Base-by-base conservation (phyloP, 441 rosid genomes). In the Brassica balearica region DNA sequence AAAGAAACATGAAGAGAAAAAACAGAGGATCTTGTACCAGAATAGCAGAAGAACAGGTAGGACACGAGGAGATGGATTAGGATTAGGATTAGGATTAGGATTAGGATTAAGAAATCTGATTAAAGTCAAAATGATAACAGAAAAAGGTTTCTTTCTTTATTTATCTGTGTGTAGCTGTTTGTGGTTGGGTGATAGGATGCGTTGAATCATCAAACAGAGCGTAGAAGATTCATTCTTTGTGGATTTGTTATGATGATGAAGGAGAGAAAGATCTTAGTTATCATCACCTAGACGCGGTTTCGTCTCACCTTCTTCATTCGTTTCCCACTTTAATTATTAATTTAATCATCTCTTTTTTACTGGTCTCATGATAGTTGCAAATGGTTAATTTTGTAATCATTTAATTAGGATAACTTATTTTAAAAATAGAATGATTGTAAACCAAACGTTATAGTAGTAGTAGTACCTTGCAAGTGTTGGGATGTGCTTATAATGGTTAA, bases 281-380 rank as follows among this genome's bases (percentile, higher is more conserved):
- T 69, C 58, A 61, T 32, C 66, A 63, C 60, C 61, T 69, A 23
- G 22, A 75, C 80, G 77, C 80, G 73, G 77, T 71, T 80, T 80
- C 83, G 76, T 66, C 76, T 53, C 83, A 80, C 77, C 73, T 80
- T 80, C 83, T 22, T 80, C 82, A n/a, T 80, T 70, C 41, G 7
- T 68, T 69, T 61, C 1, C 55, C 10, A 7, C 29, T 53, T 74
- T 19, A 62, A 74, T 64, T 55, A 79, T 48, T 51, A 5, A 27
- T n/a, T 46, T 74, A 73, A 64, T 62, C 46, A 19, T 36, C 4
- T 61, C 41, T 66, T 23, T 6, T 72, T 72, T 14, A 72, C 63
- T 61, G 14, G 36, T 73, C 20, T 11, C 55, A 68, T 79, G 60
- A 73, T 73, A 5, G 59, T 34, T 27, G 34, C 61, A 70, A 71